Base-by-base conservation (phyloP, 371 early-diverging fungal genomes). In the Mucor ambiguus region DNA sequence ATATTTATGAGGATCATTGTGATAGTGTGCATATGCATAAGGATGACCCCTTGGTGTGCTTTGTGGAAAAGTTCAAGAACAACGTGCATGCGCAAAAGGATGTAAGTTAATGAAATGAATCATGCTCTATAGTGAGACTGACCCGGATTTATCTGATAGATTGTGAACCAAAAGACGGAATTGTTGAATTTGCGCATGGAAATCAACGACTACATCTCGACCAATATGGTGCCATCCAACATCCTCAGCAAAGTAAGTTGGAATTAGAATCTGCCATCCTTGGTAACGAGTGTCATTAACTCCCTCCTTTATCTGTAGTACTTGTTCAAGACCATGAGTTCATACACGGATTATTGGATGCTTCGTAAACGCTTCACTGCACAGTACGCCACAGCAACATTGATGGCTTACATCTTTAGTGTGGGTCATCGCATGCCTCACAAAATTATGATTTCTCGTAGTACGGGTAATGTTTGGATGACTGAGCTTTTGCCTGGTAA, bases 311-410 rank as follows among this genome's bases (percentile, higher is more conserved):
- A 44, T 26, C 29, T 26, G 11, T 48, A 60, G 60, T 59, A 61
- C 32, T 49, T 61, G 18, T 67, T 67, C 29, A 67, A 67, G 22
- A 81, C 84, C 20, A 86, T 96, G 85, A 80, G 80, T 8, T 87
- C 93, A 4, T 92, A 91, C 69, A 84, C 90, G 22, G 97, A 96
- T 64, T 89, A 94, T 60, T 99, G 96, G 96, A 88, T 90, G 74
- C 85, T 95, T 58, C 88, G 98, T 37, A 96, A 95, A 78, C 94
- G 92, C 64, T 96, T 99, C 66, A 95, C 95, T 8, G 71, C 82
- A 14, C 97, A 98, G 71, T 83, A 96, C 74, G 96, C 96, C 0
- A 86, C 94, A 2, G 85, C 90, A 5, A 91, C 94, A 3, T 95
- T 96, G 75, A 89, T 97, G 90, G 89, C 96, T 1, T 96, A 95